Evolutionary conservation across 371 early-diverging fungal species (phyloP), one percentile per base, ranked within the genome.

Genomic region (Mortierella sp.): DNA sequence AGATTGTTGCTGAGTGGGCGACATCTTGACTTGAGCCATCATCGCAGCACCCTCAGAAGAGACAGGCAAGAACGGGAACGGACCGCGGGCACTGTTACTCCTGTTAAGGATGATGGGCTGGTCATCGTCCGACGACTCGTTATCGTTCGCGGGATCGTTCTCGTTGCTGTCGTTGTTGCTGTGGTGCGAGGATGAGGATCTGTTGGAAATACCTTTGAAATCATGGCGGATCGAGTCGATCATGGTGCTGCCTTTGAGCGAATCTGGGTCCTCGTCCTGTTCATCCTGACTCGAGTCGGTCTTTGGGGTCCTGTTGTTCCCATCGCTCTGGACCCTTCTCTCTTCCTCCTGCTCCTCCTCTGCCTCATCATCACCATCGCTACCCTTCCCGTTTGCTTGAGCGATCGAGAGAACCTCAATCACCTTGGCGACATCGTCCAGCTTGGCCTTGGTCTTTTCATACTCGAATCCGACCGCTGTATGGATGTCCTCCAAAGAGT

Each of bases 81-180:
- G 39, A 2, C 74, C 68, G 2, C 47, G 76, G 0, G 48, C 37
- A 19, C 69, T 69, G 19, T 63, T 53, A 2, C 70, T 45, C 29
- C 81, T 64, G 44, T 68, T 73, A 2, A 67, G 39, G 55, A 76
- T 73, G 39, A 80, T 76, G 0, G 80, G 77, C 16, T 67, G 81
- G 22, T 76, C 76, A 48, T 76, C 80, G 22, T 76, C 73, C 1
- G 74, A 76, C 0, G 71, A 78, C 34, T 44, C 65, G 22, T 48
- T n/a, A 43, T 65, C 67, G 26, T 50, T 44, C 9, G 26, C 71
- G 2, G 37, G 39, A 29, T 40, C 68, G 29, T 65, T 3, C 44
- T 22, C 29, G 58, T 58, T 31, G 34, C 58, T 58, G 16, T 37
- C 58, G 6, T 19, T 58, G 58, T 58, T 67, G 26, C 55, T 44